These are phyloP conservation scores for Eucalyptus shirleyi DNA, from an alignment of 345 rosid species.

Conservation along the genomic window DNA sequence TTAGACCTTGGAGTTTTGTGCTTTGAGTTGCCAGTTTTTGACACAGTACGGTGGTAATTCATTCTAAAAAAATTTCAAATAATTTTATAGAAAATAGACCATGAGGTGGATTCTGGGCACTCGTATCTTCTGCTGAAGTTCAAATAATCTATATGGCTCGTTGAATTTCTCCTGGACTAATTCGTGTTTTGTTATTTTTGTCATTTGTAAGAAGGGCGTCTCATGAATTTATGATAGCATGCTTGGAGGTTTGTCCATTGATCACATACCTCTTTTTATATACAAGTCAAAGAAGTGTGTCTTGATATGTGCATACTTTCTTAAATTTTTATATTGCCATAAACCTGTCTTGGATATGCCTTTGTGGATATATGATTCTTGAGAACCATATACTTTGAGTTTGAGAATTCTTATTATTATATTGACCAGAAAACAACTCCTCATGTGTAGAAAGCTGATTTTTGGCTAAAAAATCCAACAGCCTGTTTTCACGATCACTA, in stretches of 20 bases:
- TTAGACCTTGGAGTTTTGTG: neutral
- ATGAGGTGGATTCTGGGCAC: neutral
- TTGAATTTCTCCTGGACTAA: neutral
- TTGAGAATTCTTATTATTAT: neutral
- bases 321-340: neutral
- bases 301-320: neutral
- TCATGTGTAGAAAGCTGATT: neutral
- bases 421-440: neutral
- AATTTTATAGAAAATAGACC: neutral
- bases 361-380: neutral
- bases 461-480: neutral
- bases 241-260: conserved; percentile 70
- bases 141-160: neutral
- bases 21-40: neutral
- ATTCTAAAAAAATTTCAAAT: neutral
- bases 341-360: neutral
- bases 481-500: neutral
- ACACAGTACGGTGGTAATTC: neutral
- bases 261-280: neutral
- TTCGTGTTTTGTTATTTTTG: neutral
- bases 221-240: conserved; percentile 95
- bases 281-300: neutral
- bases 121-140: neutral
- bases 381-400: neutral
- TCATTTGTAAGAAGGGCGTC: conserved; percentile 95